These are phyloP conservation scores for Xylaria sp. DNA, from an alignment of 2,329 filamentous ascomycete species.

Conservation along the genomic window DNA sequence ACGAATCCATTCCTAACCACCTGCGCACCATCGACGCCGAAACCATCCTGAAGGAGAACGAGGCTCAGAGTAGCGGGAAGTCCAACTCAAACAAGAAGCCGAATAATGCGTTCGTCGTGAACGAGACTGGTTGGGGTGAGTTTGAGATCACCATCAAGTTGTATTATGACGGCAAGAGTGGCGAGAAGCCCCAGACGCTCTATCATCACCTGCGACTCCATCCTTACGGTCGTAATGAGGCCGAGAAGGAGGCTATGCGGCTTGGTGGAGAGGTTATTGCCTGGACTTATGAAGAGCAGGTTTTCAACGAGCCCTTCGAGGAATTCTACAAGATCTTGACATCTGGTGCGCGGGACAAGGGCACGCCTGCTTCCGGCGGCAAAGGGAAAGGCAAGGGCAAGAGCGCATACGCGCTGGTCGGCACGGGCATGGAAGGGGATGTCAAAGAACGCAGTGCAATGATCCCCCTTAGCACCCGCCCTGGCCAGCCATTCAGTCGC, in stretches of 20 bases:
- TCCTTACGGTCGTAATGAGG: conserved; percentile 79
- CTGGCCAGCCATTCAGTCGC: conserved; percentile 66
- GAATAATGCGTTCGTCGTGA: conserved; percentile 61
- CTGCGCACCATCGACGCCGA: conserved; percentile 59
- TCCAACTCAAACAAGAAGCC: conserved; percentile 43
- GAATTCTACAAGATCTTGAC: conserved; percentile 86
- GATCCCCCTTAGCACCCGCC: conserved; percentile 62
- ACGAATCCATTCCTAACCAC: conserved; percentile 92
- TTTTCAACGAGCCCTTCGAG: conserved; percentile 96
- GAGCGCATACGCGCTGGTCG: conserved; percentile 19
- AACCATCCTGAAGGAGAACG: conserved; percentile 30
- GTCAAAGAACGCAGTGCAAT: conserved; percentile 62
- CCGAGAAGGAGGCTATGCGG: conserved; percentile 58
- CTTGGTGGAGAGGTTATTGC: conserved; percentile 62
- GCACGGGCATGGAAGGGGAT: conserved; percentile 31
- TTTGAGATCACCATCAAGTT: conserved; percentile 95
- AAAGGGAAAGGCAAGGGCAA: conserved; percentile 54
- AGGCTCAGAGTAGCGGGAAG: conserved; percentile 20
- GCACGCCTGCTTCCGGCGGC: conserved; percentile 37
- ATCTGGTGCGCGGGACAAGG: conserved; percentile 55
- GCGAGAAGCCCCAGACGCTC: conserved; percentile 91
- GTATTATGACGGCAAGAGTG: conserved; percentile 81
- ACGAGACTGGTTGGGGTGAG: conserved; percentile 95
- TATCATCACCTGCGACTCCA: conserved; percentile 91
- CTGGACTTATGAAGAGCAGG: conserved; percentile 86